Conservation (phyloP, 2,329 filamentous ascomycete genomes). For the Ramularia collo-cygni region DNA sequence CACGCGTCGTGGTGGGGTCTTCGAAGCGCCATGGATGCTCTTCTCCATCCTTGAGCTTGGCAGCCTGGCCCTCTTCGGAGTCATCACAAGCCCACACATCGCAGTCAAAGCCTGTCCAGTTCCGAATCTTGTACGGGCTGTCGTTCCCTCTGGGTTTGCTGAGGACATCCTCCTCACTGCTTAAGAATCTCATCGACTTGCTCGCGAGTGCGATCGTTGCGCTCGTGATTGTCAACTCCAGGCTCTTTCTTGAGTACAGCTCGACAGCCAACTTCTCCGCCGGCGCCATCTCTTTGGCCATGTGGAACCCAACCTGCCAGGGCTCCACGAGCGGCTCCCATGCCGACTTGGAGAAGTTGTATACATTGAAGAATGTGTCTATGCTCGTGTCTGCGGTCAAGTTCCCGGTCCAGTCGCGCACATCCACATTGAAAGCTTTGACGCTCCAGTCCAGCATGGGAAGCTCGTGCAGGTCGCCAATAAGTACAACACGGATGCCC, state of each 20-base stretch:
- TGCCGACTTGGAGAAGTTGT: conserved; percentile 97
- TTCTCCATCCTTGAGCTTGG: conserved; percentile 77
- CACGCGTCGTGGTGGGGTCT: conserved; percentile 91
- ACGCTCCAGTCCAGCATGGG: conserved; percentile 91
- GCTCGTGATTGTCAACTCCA: conserved; percentile 88
- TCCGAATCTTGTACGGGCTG: conserved; percentile 86
- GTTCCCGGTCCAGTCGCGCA: conserved; percentile 84
- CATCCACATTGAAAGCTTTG: conserved; percentile 77
- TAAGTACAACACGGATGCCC: conserved; percentile 84
- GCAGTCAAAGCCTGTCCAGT: conserved; percentile 90
- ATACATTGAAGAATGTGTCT: conserved; percentile 91
- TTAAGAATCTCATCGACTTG: conserved; percentile 87
- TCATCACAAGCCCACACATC: conserved; percentile 73
- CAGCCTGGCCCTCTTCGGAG: conserved; percentile 59
- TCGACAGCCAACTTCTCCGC: conserved; percentile 71
- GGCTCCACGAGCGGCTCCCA: conserved; percentile 97
- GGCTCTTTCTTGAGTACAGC: conserved; percentile 76
- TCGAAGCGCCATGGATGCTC: conserved; percentile 96
- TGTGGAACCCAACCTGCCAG: conserved; percentile 88
- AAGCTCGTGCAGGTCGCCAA: conserved; percentile 91
- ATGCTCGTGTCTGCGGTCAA: conserved; percentile 85
- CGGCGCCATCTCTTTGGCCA: conserved; percentile 68
- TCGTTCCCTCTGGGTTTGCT: conserved; percentile 89
- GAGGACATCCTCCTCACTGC: conserved; percentile 80
- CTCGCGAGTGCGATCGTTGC: conserved; percentile 88